phyloP scores from a whole-genome alignment of 176 grass and related monocot species.

The sorghum (Sorghum bicolor) region Sorghum_bicolor_NCBIv3 NC_012878.2:56736501-56737000 shows the following conservation, averaged over 20 bases:
- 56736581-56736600: conserved; percentile 30
- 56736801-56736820: no score
- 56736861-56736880: no score
- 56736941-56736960: no score
- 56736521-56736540: not conserved
- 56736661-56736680: conserved; percentile 30
- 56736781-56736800: no score
- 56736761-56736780: no score
- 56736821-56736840: no score
- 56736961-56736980: no score
- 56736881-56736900: no score
- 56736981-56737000: no score
- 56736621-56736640: conserved; percentile 22
- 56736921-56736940: no score
- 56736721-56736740: not conserved
- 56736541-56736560: conserved; percentile 17
- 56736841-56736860: no score
- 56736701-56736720: not conserved
- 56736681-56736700: conserved; percentile 11
- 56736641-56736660: conserved; percentile 34
- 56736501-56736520: not conserved
- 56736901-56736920: no score
- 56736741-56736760: not conserved
- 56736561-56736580: conserved; percentile 49
- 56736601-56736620: conserved; percentile 44